Evolutionary conservation across 164 flowering plant genomes (phyloP), one percentile per base, ranked within the genome.

Genomic region (Magnolia changhungtana): DNA sequence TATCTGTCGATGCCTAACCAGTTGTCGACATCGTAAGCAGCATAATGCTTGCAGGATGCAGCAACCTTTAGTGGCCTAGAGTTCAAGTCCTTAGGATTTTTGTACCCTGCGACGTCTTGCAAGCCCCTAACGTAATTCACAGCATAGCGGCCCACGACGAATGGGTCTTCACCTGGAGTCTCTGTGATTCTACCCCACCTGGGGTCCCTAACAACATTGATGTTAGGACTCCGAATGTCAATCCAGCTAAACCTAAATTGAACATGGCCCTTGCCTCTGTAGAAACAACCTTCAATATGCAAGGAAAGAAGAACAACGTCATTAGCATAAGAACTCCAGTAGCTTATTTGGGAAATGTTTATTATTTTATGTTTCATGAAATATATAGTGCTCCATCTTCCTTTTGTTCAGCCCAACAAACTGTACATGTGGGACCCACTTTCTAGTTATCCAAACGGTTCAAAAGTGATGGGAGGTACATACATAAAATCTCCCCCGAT

Each of bases 101-200:
- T 58, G n/a, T 84, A 78, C 0, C 70, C 82, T 10, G n/a, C 75
- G 7, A 74, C 79, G 18, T 90, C 86, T 68, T 93, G 98, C 3
- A 93, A 87, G 7, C 98, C 98, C 27, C 80, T 65, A 24, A 93
- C 96, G 55, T 89, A 91, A 29, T 85, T 85, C 5, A 86, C 88
- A 2, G 90, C 94, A 31, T 90, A 91, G 8, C 80, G 75, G 5
- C 86, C 93, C 8, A 87, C 83, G 13, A 89, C 1, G 5, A 81
- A 65, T 0, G 97, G 97, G 78, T 90, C 96, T 75, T 93, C 97
- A 0, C 94, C 96, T 1, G 96, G 94, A 19, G 96, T 93, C 78
- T 93, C 97, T 59, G 87, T 90, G 51, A 89, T 90, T 27, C 94
- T 72, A 0, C 97, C 97, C 97, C 97, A 93, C n/a, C 93, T 78